phyloP scores from a whole-genome alignment of 225 moss, liverwort and hornwort species.

The Sphagnum tenellum region DNA sequence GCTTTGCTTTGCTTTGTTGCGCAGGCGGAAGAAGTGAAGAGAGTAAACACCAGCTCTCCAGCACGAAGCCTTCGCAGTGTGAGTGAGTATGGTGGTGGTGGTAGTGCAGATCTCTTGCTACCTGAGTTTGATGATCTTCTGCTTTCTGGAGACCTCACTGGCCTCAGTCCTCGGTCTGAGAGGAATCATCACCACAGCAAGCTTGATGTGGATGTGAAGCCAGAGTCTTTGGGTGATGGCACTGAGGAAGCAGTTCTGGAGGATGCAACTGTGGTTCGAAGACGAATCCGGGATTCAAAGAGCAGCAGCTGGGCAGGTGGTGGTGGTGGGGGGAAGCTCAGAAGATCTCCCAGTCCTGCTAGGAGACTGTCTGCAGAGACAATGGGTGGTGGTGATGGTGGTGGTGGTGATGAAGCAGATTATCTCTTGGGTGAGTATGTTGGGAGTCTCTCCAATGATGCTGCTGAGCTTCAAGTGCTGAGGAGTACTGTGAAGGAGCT shows the following conservation, averaged over 20 bases:
- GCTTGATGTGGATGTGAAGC: conserved; percentile 13
- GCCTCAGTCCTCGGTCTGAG: conserved; percentile 7
- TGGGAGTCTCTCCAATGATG: conserved; percentile 60
- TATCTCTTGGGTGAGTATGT: conserved; percentile 70
- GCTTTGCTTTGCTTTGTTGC: background rate
- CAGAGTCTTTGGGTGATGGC: conserved; percentile 1
- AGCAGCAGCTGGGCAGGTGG: conserved; percentile 7
- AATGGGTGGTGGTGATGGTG: conserved; percentile 31
- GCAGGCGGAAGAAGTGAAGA: conserved; percentile 77
- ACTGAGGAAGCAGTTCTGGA: conserved; percentile 18
- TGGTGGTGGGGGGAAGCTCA: conserved; percentile 17
- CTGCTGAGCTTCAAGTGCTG: conserved; percentile 67
- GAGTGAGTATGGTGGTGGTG: conserved; percentile 20
- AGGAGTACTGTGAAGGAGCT: conserved; percentile 58
- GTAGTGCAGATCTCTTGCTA: conserved; percentile 53
- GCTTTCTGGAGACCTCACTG: conserved; percentile 27
- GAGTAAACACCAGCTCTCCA: conserved; percentile 59
- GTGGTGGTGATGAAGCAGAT: conserved; percentile 36
- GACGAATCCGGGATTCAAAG: background rate
- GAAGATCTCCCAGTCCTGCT: conserved; percentile 24
- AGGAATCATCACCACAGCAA: conserved; percentile 16
- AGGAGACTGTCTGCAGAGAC: conserved; percentile 33
- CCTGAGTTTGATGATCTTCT: conserved; percentile 77
- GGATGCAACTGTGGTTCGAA: conserved; percentile 6
- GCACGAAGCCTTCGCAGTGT: conserved; percentile 37